These are phyloP conservation scores for Cadophora sp. DNA, from an alignment of 2,329 filamentous ascomycete genomes.

Conservation along the genomic window DNA sequence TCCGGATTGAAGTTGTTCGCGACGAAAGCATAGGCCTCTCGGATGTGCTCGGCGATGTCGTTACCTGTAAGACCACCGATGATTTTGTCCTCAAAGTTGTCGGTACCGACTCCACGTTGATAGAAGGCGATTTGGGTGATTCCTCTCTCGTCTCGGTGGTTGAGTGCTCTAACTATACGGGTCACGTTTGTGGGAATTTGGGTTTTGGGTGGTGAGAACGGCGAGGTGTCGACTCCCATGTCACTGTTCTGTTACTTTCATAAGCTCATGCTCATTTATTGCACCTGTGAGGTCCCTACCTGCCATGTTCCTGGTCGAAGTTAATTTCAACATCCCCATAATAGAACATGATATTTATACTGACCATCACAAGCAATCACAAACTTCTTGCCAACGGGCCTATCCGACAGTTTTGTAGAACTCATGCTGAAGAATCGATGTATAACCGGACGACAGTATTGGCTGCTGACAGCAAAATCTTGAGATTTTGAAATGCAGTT, in stretches of 20 bases:
- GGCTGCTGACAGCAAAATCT: background rate
- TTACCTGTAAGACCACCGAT: constrained; percentile 60
- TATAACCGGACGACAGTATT: background rate
- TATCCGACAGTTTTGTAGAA: constrained; percentile 15
- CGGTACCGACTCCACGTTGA: constrained; percentile 64
- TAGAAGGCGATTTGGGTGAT: constrained; percentile 64
- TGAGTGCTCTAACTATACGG: constrained; percentile 62
- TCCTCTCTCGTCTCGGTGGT: constrained; percentile 55
- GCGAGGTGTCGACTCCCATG: constrained; percentile 27
- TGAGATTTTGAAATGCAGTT: background rate
- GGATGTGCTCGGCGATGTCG: constrained; percentile 58
- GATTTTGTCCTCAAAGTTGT: constrained; percentile 53
- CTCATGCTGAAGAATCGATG: constrained; percentile 23
- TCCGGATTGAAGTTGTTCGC: constrained; percentile 50
- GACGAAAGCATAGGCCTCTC: constrained; percentile 55
- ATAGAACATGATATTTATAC: too few relatives aligned
- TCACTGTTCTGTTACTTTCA: constrained; percentile 29
- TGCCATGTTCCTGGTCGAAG: constrained; percentile 33
- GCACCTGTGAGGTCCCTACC: constrained; percentile 15
- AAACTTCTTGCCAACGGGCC: constrained; percentile 31
- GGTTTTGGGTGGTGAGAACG: constrained; percentile 22
- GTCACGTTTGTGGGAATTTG: constrained; percentile 62
- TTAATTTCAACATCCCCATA: background rate
- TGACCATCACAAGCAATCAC: constrained; percentile 37
- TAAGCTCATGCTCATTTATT: background rate